Evolutionary conservation across 176 grass and related monocot genomes (phyloP).

Genomic region (Juncus inflexus): DNA sequence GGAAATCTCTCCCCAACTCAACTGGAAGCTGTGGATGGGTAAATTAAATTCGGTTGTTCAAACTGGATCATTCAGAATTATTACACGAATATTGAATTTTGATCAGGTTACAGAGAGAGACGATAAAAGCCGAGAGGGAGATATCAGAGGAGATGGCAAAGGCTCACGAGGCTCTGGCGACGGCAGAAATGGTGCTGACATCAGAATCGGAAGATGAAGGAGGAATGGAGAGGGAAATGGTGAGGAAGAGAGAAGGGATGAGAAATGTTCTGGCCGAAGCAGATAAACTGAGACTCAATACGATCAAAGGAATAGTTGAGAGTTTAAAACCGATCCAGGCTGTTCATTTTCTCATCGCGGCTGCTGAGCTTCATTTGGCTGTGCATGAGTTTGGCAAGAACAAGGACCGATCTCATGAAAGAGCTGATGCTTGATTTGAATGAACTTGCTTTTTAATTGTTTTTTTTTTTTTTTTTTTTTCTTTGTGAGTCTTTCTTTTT

Average conservation of each 20-base stretch:
- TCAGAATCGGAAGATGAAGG: not conserved
- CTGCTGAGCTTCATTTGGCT: conserved; percentile 26
- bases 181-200: conserved; percentile 30
- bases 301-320: conserved; percentile 26
- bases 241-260: conserved; percentile 16
- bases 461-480: not conserved
- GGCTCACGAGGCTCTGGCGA: conserved; percentile 12
- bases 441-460: not conserved
- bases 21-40: conserved; percentile 12
- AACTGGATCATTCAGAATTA: no score
- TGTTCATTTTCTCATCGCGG: conserved; percentile 38
- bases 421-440: not conserved
- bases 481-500: not conserved
- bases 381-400: conserved; percentile 35
- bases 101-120: conserved; percentile 22
- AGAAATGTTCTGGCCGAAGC: conserved; percentile 20
- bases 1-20: conserved; percentile 6
- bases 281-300: conserved; percentile 26
- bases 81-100: conserved; percentile 3
- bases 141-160: conserved; percentile 26
- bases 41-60: not conserved
- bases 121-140: conserved; percentile 1
- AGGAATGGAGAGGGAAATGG: conserved; percentile 15
- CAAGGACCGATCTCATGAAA: conserved; percentile 19
- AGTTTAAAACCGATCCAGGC: conserved; percentile 29